These are phyloP conservation scores for Hanseniaspora valbyensis DNA, from an alignment of 805 yeast genomes.

Conservation along the genomic window DNA sequence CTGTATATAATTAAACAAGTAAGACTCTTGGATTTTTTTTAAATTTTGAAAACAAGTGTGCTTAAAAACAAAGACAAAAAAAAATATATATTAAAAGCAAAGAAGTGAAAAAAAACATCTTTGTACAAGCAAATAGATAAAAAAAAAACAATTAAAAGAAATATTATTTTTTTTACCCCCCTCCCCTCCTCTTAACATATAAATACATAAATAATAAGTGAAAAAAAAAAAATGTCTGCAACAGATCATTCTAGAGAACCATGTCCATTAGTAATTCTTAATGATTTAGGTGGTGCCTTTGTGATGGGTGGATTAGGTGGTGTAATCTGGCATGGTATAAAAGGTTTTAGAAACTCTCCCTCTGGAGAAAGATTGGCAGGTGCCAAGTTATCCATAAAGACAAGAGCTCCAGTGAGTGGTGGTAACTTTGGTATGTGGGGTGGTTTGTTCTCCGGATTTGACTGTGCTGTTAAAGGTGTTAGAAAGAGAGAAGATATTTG, in stretches of 20 bases:
- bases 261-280: constrained; percentile 90
- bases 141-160: too few relatives aligned
- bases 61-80: too few relatives aligned
- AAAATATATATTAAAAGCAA: too few relatives aligned
- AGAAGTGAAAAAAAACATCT: too few relatives aligned
- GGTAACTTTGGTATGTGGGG: constrained; percentile 99
- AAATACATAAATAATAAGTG: background rate
- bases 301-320: constrained; percentile 99
- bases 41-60: too few relatives aligned
- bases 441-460: constrained; percentile 90
- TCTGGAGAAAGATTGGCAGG: constrained; percentile 90
- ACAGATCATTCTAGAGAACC: constrained; percentile 99
- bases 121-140: too few relatives aligned
- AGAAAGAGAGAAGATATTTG: constrained; percentile 98
- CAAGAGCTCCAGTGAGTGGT: constrained; percentile 96
- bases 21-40: too few relatives aligned
- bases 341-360: constrained; percentile 97
- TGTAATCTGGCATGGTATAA: constrained; percentile 96
- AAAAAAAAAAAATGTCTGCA: constrained; percentile 41
- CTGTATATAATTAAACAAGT: too few relatives aligned
- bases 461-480: constrained; percentile 88
- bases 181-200: too few relatives aligned
- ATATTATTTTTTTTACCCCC: too few relatives aligned
- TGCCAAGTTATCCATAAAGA: constrained; percentile 77
- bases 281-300: constrained; percentile 98